Evolutionary conservation across 2,329 filamentous ascomycete genomes (phyloP).

Genomic region (Cadophora luteo-olivacea): DNA sequence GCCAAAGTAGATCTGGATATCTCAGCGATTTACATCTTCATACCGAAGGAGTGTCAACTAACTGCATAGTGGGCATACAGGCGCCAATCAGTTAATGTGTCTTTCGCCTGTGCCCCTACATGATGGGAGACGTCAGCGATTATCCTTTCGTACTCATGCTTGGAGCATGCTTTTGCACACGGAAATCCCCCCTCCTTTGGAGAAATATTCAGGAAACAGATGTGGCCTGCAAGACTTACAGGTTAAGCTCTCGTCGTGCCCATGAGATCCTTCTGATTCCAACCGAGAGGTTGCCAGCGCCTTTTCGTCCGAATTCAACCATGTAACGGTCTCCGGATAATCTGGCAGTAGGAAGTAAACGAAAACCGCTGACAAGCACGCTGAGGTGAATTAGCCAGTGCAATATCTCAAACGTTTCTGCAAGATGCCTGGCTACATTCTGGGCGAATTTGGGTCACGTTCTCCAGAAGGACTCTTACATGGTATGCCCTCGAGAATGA

Average conservation of each 20-base stretch:
- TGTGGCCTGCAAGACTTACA: conserved; percentile 30
- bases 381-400: background rate
- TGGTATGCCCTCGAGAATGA: conserved; percentile 43
- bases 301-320: conserved; percentile 53
- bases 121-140: background rate
- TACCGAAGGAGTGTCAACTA: conserved; percentile 33
- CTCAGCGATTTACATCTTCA: background rate
- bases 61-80: conserved; percentile 59
- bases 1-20: conserved; percentile 54
- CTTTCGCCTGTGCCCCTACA: conserved; percentile 51
- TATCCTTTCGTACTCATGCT: background rate
- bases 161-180: background rate
- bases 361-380: conserved; percentile 55
- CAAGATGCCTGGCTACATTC: too few species aligned
- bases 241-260: conserved; percentile 51
- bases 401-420: background rate
- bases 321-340: conserved; percentile 54
- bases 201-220: background rate
- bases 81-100: conserved; percentile 55
- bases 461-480: background rate
- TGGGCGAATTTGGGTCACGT: background rate
- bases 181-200: background rate
- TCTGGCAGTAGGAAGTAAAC: conserved; percentile 56
- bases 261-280: conserved; percentile 50
- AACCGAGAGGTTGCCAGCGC: conserved; percentile 50